Conservation (phyloP, 495 filamentous ascomycete genomes). For the Penicillium soppii region DNA sequence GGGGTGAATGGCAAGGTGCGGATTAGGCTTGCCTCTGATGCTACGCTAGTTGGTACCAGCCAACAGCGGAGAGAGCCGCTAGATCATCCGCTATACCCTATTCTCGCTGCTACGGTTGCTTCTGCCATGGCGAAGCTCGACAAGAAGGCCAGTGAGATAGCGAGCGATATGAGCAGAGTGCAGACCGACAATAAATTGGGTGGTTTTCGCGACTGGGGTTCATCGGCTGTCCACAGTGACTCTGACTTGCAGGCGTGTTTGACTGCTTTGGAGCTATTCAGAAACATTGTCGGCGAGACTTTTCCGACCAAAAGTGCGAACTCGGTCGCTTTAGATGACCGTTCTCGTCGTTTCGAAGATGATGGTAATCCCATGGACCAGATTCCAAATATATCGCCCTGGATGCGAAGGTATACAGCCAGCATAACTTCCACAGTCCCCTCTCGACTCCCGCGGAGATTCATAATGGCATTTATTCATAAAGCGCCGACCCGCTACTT, state of each 20-base stretch:
- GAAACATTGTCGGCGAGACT: background rate
- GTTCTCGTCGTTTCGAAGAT: background rate
- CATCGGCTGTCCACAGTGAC: too few relatives aligned
- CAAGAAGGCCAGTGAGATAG: background rate
- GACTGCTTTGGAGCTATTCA: background rate
- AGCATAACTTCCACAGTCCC: slow-evolving; percentile 30
- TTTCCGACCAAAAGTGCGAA: slow-evolving; percentile 12
- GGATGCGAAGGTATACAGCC: slow-evolving; percentile 27
- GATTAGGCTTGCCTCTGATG: background rate
- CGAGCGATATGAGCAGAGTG: too few relatives aligned
- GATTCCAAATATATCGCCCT: slow-evolving; percentile 19
- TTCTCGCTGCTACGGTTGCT: background rate
- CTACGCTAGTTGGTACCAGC: background rate
- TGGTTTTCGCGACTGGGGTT: background rate
- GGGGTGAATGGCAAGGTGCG: background rate
- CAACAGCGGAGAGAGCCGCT: background rate
- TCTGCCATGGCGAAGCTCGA: background rate
- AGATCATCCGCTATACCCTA: background rate
- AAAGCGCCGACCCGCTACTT: slow-evolving; percentile 24
- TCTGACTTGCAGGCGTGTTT: background rate
- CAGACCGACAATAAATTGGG: background rate
- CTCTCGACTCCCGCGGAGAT: slow-evolving; percentile 23
- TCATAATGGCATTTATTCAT: slow-evolving; percentile 33
- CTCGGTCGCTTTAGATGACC: background rate
- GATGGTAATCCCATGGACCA: background rate